Conservation (phyloP, 257 asterid species). For the Asclepias syriaca region DNA sequence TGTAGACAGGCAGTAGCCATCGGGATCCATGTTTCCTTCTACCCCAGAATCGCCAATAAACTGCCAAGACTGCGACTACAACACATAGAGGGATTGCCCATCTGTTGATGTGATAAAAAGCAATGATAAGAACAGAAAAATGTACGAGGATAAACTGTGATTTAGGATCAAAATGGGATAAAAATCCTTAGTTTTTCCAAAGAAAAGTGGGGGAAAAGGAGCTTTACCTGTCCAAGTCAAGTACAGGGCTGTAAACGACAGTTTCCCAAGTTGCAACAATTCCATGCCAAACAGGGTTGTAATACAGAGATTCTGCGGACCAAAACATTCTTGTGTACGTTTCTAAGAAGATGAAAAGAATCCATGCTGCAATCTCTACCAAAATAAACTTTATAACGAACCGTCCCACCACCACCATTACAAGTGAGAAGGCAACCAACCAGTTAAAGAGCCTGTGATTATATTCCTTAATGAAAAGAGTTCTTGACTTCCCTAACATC, state of each 20-base stretch:
- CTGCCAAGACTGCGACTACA: conserved; percentile 38
- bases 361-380: conserved; percentile 90
- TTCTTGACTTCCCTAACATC: conserved; percentile 93
- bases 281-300: conserved; percentile 88
- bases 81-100: conserved; percentile 80
- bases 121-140: neutral
- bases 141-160: neutral
- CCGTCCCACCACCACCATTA: conserved; percentile 96
- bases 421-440: conserved; percentile 91
- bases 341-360: conserved; percentile 92
- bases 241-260: conserved; percentile 85
- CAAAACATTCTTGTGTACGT: conserved; percentile 93
- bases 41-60: conserved; percentile 83
- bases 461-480: conserved; percentile 86
- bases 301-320: conserved; percentile 94
- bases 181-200: neutral
- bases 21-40: conserved; percentile 50
- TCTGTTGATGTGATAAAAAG: conserved; percentile 38
- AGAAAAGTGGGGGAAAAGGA: neutral
- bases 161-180: too few relatives aligned
- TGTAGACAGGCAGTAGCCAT: conserved; percentile 66
- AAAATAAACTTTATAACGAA: conserved; percentile 73
- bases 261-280: conserved; percentile 88
- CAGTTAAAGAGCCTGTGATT: conserved; percentile 91
- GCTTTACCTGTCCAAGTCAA: conserved; percentile 87